Base-by-base conservation (phyloP, 148 eudicot species). In the Camellia japonica region DNA sequence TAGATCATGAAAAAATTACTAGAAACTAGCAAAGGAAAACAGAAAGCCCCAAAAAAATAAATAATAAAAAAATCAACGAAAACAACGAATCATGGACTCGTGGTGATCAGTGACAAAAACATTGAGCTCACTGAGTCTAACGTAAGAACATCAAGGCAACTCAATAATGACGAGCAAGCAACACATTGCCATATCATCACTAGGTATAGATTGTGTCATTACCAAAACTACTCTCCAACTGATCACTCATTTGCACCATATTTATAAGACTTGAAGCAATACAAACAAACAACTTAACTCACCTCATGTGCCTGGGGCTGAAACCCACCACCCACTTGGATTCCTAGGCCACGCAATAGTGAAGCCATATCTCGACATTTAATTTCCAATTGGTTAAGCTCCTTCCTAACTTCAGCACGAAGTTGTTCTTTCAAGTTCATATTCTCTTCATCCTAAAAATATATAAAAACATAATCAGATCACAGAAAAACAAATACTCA, bases 371-470 rank as follows among this genome's bases (percentile, higher is more conserved):
- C 88, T 15, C 16, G 58, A 76, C 91, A 93, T 1, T 18, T 65
- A 13, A 41, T 65, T 81, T 95, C 98, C 72, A 93, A 65, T 71
- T 56, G 75, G 30, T 76, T 81, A 14, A 95, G 89, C 79, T 91
- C 87, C 71, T 83, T 85, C 85, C 87, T 82, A 71, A 93, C 80
- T 82, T 88, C 88, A 58, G 78, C 86, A 20, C 94, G 98, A 68
- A 89, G 81, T 68, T 71, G 46, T 70, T 93, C 98, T 80, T 95
- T 95, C 84, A 88, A 73, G 83, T 91, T 87, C 83, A 88, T 78
- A 78, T 91, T 87, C 75, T 90, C 94, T 82, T 88, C 93, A 46
- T 90, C 98, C 98, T 94, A 86, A 74, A 79, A 18, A 62, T 3
- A 74, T 68, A 18, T 14, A 55, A n/a, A n/a, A n/a, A n/a, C 72